Base-by-base conservation (phyloP, 306 rosid species). In the Sicyos baderoa region DNA sequence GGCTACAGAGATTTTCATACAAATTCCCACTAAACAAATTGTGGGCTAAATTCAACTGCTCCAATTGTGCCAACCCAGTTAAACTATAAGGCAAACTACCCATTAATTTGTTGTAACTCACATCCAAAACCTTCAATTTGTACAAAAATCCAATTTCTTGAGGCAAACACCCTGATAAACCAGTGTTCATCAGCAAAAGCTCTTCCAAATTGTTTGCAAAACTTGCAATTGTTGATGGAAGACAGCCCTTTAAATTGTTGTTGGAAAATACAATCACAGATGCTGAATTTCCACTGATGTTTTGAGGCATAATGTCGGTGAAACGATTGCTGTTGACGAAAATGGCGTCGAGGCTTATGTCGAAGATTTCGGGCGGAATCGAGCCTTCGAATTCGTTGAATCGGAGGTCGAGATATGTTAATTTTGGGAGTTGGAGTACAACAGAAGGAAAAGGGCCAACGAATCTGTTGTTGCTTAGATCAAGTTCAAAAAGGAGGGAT, bases 21-120 rank as follows among this genome's bases (percentile, higher is more conserved):
- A 92, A 92, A 50, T 40, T 68, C 50, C 95, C 98, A 76, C 71
- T 76, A 78, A 92, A 59, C 87, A 48, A 77, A 42, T 92, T 92
- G 53, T 88, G 89, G 8, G 73, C 94, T 60, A 88, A 79, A 75
- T 93, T 87, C 10, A 93, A 79, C 54, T 78, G 86, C 84, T 89
- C 97, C 84, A 93, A 81, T 76, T 86, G 89, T 45, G 84, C 80
- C 40, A 89, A 58, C 76, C 98, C 98, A 23, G 97, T 71, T 42
- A 93, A 23, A 70, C 95, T 89, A 29, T 89, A 93, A 45, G 97
- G 98, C 71, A 93, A 78, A 6, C 93, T 86, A n/a, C 97, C 97
- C 25, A 77, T 82, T 16, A 88, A 54, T 10, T 79, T 67, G 77
- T 93, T 90, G 37, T 71, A 74, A 71, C 99, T 90, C 74, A 90